Evolutionary conservation across 2,329 filamentous ascomycete species (phyloP), one percentile per base, ranked within the genome.

Genomic region (Talaromyces sp.): DNA sequence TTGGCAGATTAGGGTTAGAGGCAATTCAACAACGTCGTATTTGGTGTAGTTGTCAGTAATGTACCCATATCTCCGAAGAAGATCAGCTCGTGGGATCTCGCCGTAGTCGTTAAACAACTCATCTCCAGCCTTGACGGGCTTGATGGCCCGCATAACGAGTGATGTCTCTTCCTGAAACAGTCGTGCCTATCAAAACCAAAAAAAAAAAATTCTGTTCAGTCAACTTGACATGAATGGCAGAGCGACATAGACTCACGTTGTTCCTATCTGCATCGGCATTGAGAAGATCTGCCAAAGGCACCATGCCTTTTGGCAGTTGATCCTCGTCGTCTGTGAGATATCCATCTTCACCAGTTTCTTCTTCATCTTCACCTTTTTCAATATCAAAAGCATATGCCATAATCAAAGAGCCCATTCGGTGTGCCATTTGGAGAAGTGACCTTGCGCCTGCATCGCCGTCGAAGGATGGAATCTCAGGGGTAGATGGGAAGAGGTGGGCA

Each of bases 341-440:
- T 4, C 79, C 78, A 42, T 79, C 78, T 6, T 84, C 79, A 7
- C 75, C 76, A 4, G 84, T 83, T 2, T 87, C 84, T 1, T 86
- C 85, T 0, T 85, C 81, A 4, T 87, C 81, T 27, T 86, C 83
- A 0, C 74, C 69, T 40, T 81, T 81, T 65, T 87, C 85, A 6
- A 96, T 83, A 67, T 96, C 92, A 72, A 96, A 96, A 0, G 92
- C 92, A 72, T 96, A 96, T 0, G 92, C 89, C 92, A 96, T 96
- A 67, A 96, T 94, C 16, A 89, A 87, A 64, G 89, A 93, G 1
- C 90, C 92, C 88, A 96, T 93, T 8, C 86, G 83, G 72, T 96
- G 92, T 58, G 90, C 89, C 18, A 87, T 73, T 16, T 76, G 69
- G 3, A 88, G 69, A 12, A 88, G 75, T 28, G 81, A 74, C 60